phyloP scores from a whole-genome alignment of 2,329 filamentous ascomycete species.

The Fusarium phyllophilum region DNA sequence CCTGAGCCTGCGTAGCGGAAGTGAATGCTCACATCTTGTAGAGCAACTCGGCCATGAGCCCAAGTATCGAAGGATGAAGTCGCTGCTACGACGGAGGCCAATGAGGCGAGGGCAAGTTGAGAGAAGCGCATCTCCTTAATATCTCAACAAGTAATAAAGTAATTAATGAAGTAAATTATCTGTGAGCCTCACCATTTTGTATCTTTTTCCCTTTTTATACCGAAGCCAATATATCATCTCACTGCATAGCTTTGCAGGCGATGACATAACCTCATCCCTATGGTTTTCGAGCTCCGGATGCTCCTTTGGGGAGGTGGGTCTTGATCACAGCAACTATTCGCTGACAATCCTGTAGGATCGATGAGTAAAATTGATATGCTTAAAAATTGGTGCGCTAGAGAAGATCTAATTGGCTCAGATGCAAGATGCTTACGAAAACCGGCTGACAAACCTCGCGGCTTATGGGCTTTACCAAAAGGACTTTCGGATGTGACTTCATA shows the following conservation, averaged over 20 bases:
- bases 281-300: conserved; percentile 13
- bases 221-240: no score
- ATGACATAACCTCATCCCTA: neutral
- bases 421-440: neutral
- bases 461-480: neutral
- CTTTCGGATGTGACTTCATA: neutral
- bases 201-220: neutral
- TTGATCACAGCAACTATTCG: neutral
- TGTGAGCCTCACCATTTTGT: rapidly evolving
- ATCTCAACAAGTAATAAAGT: rapidly evolving
- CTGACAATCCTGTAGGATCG: neutral
- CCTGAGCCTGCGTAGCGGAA: conserved; percentile 54
- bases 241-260: neutral
- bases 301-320: conserved; percentile 15
- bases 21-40: conserved; percentile 55
- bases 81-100: conserved; percentile 5
- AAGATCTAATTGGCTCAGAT: neutral
- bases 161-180: rapidly evolving
- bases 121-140: neutral
- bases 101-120: neutral
- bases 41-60: conserved; percentile 50
- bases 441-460: neutral
- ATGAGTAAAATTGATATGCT: neutral
- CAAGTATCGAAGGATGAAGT: conserved; percentile 51
- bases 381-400: neutral